Base-by-base conservation (phyloP, 2,329 filamentous ascomycete genomes). In the Ceratocystis destructans region DNA sequence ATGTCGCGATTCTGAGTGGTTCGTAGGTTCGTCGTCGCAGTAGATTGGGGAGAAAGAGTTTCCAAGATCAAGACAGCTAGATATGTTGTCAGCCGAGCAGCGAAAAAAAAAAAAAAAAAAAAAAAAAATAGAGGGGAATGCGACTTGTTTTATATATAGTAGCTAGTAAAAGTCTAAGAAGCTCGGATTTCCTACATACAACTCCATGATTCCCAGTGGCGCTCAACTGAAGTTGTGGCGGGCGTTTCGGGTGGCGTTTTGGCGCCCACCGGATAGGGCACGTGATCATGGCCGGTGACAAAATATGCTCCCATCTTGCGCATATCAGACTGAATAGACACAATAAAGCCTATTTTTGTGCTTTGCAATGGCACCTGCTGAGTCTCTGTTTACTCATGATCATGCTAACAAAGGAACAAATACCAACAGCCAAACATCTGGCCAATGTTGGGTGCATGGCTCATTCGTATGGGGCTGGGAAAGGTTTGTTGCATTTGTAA, bases 121-220 rank as follows among this genome's bases (percentile, higher is more conserved):
- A 48, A 53, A 53, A 53, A 53, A 53, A 53, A 25, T 53, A 53
- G 48, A 53, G 48, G 48, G 48, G 48, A 53, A 53, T 53, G 48
- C 48, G 48, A 53, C 48, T 53, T 15, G 20, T 6, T 28, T 53
- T 53, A 53, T 53, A 53, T 28, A 53, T 53, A 15, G 48, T 53
- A 20, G 15, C 25, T 10, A 25, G 22, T 28, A 28, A 53, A 41
- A 53, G 48, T 28, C 7, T 6, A 25, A 15, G 48, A 53, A 53
- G 25, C 25, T 28, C 10, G 22, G 4, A 15, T 53, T 50, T 53
- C 8, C 25, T 15, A 1, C 37, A 41, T 4, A 15, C 10, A 41
- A 41, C 37, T 41, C 37, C 7, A 28, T 6, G 10, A 22, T 53
- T 53, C 10, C 20, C 20, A 28, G 48, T 53, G 48, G 48, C 48